Conservation (phyloP, 768 basidiomycete species). For the Paxillus involutus region DNA sequence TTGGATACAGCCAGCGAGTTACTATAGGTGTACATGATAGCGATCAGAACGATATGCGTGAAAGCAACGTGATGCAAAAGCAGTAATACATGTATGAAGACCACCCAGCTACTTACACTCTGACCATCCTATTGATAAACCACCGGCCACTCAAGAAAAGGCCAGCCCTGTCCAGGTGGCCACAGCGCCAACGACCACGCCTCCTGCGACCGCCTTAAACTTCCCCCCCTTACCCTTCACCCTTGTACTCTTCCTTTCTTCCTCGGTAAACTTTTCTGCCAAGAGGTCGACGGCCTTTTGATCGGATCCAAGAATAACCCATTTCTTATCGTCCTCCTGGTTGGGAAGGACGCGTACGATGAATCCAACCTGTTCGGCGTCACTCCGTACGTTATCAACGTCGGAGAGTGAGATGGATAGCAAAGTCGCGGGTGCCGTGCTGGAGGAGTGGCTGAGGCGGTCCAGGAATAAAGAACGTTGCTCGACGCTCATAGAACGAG, state of each 20-base stretch:
- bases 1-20: too few species aligned
- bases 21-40: too few species aligned
- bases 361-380: slow-evolving; percentile 46
- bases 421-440: slow-evolving; percentile 43
- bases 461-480: slow-evolving; percentile 53
- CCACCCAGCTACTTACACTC: too few species aligned
- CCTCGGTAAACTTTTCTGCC: slow-evolving; percentile 27
- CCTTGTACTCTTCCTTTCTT: slow-evolving; percentile 24
- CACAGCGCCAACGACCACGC: slow-evolving; percentile 60
- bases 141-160: slow-evolving; percentile 35
- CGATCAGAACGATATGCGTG: too few species aligned
- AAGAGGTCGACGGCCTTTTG: slow-evolving; percentile 42
- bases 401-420: slow-evolving; percentile 49
- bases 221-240: slow-evolving; percentile 19
- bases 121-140: not conserved
- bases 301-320: slow-evolving; percentile 56
- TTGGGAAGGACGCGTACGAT: slow-evolving; percentile 39
- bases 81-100: not conserved
- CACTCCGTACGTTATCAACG: slow-evolving; percentile 37
- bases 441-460: slow-evolving; percentile 37
- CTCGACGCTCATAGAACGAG: slow-evolving; percentile 49
- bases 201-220: slow-evolving; percentile 51
- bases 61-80: too few species aligned
- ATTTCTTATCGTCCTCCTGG: slow-evolving; percentile 33
- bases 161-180: slow-evolving; percentile 62